Base-by-base conservation (phyloP, 148 eudicot genomes). In the Nepenthes gracilis region DNA sequence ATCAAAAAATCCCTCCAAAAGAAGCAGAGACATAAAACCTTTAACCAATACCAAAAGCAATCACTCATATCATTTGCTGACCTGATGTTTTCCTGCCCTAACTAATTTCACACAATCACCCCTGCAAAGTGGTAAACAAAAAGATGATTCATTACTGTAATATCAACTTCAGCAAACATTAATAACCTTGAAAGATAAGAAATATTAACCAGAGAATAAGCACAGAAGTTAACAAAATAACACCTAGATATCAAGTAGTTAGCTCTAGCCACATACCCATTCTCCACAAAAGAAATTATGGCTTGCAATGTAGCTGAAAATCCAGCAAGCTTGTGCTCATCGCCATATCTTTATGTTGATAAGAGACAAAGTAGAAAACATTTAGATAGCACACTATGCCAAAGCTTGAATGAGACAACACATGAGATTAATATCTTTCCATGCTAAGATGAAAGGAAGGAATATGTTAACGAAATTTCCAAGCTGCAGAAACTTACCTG, bases 291-390 rank as follows among this genome's bases (percentile, higher is more conserved):
- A 54, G 98, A 93, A 71, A 93, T 82, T 53, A 93, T 93, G 60
- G 98, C 98, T 75, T 88, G 96, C 82, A 93, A 72, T 48, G 98
- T 93, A 4, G 98, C 98, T 4, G 98, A 86, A 80, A 93, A 93
- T 23, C 95, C 98, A 57, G 98, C 95, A 60, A 93, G 83, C 81
- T 78, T 86, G 64, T 93, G 96, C 59, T 88, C 98, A 73, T 93
- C 96, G 62, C 98, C 98, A 57, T 93, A 79, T 75, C 98, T 93
- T 68, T 45, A 56, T 43, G 64, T 67, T 55, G 54, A 71, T 33
- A 57, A 14, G 47, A 59, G 43, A 14, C 43, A 67, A 57, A 58
- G 60, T 23, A 8, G 54, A 58, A 49, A 11, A 49, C 53, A 49
- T 47, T 14, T 36, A 50, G 58, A 55, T 14, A 11, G 3, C 53